A percentile compares a stretch with the other conserved stretches of the same genome.
Conservation (phyloP, 148 eudicot genomes). For the Chenopodium berlandieri region DNA sequence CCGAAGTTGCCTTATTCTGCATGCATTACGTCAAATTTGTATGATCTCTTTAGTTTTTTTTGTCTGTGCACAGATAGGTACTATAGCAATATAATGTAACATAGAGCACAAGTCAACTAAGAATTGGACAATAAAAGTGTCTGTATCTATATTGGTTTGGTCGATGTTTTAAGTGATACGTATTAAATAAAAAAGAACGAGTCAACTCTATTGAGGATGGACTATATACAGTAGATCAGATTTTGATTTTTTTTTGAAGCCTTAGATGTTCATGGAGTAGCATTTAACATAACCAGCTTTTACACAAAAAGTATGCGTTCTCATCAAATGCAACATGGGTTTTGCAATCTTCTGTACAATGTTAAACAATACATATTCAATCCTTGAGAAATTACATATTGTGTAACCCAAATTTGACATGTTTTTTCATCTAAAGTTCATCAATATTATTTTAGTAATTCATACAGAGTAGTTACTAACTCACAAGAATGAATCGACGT, state of each 20-base stretch:
- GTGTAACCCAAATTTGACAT: neutral
- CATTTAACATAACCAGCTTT: too few species aligned
- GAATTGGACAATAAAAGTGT: neutral
- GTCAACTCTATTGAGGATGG: neutral
- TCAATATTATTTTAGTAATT: too few species aligned
- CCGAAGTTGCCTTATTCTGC: slow-evolving; percentile 5
- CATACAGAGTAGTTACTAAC: neutral
- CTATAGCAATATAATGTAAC: too few species aligned
- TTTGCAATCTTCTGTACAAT: neutral
- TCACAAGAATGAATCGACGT: neutral
- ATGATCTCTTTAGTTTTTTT: neutral
- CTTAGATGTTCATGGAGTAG: neutral
- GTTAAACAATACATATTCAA: neutral
- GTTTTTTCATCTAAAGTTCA: neutral
- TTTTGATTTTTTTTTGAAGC: neutral
- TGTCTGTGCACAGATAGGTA: neutral
- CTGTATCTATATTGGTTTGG: neutral
- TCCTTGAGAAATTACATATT: neutral
- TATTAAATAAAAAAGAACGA: neutral
- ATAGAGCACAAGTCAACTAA: too few species aligned
- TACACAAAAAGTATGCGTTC: neutral
- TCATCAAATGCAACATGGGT: neutral
- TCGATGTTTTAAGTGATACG: neutral
- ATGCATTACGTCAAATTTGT: slow-evolving; percentile 10
- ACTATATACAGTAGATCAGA: neutral